These are phyloP conservation scores for Breviolum minutum DNA, from an alignment of 73 alveolate genomes.

Conservation along the genomic window DNA sequence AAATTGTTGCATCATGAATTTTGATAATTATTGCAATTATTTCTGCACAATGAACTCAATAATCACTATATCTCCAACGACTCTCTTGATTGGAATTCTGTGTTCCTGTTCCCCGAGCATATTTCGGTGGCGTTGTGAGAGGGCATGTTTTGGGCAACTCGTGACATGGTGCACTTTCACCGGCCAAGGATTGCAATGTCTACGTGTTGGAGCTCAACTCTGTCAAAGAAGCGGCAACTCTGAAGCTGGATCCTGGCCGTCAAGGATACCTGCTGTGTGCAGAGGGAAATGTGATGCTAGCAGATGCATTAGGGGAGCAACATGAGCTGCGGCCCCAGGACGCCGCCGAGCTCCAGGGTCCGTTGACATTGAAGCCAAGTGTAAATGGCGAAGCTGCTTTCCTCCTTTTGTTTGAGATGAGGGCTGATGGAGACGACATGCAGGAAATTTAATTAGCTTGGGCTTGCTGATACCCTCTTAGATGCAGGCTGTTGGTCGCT, in stretches of 20 bases:
- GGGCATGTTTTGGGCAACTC: not conserved
- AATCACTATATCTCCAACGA: no score
- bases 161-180: not conserved
- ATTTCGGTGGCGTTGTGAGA: no score
- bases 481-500: no score
- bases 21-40: no score
- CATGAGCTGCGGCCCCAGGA: conserved; percentile 44
- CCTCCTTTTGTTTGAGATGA: conserved; percentile 55
- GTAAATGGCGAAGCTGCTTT: not conserved
- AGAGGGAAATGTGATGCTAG: conserved; percentile 41
- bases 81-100: no score
- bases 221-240: not conserved
- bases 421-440: no score
- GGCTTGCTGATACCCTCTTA: no score
- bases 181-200: conserved; percentile 55
- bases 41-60: no score
- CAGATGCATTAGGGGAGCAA: not conserved
- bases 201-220: conserved; percentile 45
- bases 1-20: not conserved
- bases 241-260: conserved; percentile 2
- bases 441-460: no score
- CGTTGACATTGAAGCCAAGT: not conserved
- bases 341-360: conserved; percentile 79
- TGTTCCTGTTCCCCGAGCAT: no score
- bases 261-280: conserved; percentile 80